Base-by-base conservation (phyloP, 2,329 filamentous ascomycete genomes). In the Nemania abortiva region DNA sequence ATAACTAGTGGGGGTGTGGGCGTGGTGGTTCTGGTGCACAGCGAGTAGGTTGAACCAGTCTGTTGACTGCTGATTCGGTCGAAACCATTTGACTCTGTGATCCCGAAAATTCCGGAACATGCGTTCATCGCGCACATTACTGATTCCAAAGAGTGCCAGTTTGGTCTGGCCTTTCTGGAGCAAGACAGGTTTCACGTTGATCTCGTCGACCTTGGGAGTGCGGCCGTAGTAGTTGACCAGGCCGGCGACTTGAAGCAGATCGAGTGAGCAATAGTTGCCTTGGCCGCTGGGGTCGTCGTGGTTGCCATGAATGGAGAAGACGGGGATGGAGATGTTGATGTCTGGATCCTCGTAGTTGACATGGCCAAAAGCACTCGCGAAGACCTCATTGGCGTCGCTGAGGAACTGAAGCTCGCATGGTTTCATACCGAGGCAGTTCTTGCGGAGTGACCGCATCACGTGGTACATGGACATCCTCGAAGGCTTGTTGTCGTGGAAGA, bases 251-350 rank as follows among this genome's bases (percentile, higher is more conserved):
- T 98, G 94, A 3, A 99, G 86, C 18, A 99, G 82, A 79, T 99
- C 96, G 11, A 99, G 86, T 0, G 95, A 95, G 71, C 96, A 97
- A 72, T 92, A 91, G 78, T 97, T 93, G 11, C 95, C 96, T 76
- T 98, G 95, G 10, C 96, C 96, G n/a, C 95, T 97, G 0, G 96
- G 96, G 78, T 99, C 96, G 77, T 99, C 96, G 79, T 99, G 96
- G 77, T 99, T 99, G 54, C 96, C 96, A 76, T 99, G 97, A 49
- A 99, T 99, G 0, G 95, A 97, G 79, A 99, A 99, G 31, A 99
- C 94, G 0, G 96, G 96, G 65, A 98, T 98, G 0, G 95, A 93
- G 69, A 99, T 90, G 76, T 99, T 99, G 81, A 99, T 98, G 75
- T 99, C 94, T 27, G 93, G 90, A 76, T 99, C 96, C 81, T 98